phyloP scores from a whole-genome alignment of 129 eudicot species.

The sunflower (Helianthus annuus) region HanXRQr2.0-SUNRISE NC_035439.2:131951141-131951640 shows the following conservation, averaged over 20 bases:
- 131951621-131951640: too few relatives aligned
- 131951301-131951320: background rate
- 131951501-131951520: background rate
- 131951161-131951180: constrained; percentile 90
- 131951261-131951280: background rate
- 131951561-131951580: too few relatives aligned
- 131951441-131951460: constrained; percentile 73
- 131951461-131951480: constrained; percentile 52
- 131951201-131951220: constrained; percentile 71
- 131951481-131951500: constrained; percentile 6
- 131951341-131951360: constrained; percentile 94
- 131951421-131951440: constrained; percentile 92
- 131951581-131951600: too few relatives aligned
- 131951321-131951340: constrained; percentile 1
- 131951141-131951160: constrained; percentile 91
- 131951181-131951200: constrained; percentile 93
- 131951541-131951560: background rate
- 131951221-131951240: constrained; percentile 95
- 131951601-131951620: too few relatives aligned
- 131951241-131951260: constrained; percentile 93
- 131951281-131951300: background rate
- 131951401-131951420: constrained; percentile 96
- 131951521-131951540: background rate
- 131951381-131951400: constrained; percentile 99
- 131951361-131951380: constrained; percentile 91